Percentiles rank a stretch among this genome's conserved stretches.
Evolutionary conservation across 768 basidiomycete genomes (phyloP).

Genomic region (Pleurotus sapidus): DNA sequence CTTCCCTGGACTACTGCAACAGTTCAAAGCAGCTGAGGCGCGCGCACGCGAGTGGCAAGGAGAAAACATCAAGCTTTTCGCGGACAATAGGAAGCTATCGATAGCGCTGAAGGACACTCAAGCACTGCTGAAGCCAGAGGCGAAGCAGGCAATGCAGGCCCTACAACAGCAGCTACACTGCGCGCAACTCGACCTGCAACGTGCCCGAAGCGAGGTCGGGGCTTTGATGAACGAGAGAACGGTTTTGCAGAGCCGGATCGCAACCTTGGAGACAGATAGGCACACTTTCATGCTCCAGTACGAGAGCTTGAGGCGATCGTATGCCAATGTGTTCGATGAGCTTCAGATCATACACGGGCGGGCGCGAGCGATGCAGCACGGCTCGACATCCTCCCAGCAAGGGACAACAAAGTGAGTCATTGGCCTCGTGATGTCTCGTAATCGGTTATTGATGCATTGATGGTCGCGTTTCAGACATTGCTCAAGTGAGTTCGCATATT

Average conservation of each 20-base stretch:
- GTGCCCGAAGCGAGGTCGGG: background rate
- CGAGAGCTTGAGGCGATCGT: background rate
- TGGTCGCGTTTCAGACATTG: too few species aligned
- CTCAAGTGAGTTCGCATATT: background rate
- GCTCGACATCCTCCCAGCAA: background rate
- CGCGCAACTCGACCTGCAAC: background rate
- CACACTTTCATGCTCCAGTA: background rate
- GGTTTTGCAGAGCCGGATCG: background rate
- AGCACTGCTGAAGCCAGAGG: constrained; percentile 16
- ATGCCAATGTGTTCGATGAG: background rate
- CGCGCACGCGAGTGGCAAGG: constrained; percentile 26
- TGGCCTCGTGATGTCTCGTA: too few species aligned
- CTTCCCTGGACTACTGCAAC: constrained; percentile 37
- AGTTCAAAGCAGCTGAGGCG: constrained; percentile 30
- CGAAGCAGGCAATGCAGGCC: constrained; percentile 5
- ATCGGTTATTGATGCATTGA: too few species aligned
- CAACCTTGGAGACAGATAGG: background rate
- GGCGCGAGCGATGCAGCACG: background rate
- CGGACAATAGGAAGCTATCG: constrained; percentile 34
- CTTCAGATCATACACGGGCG: background rate
- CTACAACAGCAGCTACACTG: background rate
- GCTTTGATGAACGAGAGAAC: background rate
- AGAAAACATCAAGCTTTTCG: constrained; percentile 36
- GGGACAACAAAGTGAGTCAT: too few species aligned
- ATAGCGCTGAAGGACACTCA: background rate